Percentiles rank a stretch among this genome's conserved stretches.
phyloP scores from a whole-genome alignment of 306 rosid genomes.

The Trichosanthes cucumerina region DNA sequence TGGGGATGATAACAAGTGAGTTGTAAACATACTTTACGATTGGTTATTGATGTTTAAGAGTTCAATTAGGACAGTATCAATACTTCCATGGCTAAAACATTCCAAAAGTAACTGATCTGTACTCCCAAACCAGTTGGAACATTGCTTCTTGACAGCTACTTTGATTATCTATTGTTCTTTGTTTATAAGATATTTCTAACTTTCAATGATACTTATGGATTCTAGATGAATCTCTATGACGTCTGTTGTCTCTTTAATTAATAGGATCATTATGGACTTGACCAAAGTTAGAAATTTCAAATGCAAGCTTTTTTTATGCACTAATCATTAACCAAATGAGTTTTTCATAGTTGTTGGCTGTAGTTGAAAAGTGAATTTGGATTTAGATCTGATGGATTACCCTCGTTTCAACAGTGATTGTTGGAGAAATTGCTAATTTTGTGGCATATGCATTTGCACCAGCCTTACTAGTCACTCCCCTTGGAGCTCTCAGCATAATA shows the following conservation, averaged over 20 bases:
- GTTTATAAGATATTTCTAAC: not conserved
- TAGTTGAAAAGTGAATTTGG: not conserved
- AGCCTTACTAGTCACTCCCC: slow-evolving; percentile 78
- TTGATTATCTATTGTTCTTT: not conserved
- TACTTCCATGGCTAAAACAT: not conserved
- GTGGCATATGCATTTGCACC: slow-evolving; percentile 84
- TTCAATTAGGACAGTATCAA: not conserved
- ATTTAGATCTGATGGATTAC: slow-evolving; percentile 16
- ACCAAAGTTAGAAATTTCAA: not conserved
- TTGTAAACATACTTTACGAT: not conserved
- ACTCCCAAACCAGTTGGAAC: not conserved
- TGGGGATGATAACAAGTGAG: slow-evolving; percentile 87
- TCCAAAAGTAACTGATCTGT: not conserved
- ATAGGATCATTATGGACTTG: not conserved
- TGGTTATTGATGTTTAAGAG: slow-evolving; percentile 5
- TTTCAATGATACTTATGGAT: not conserved
- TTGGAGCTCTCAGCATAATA: slow-evolving; percentile 82
- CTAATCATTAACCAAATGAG: not conserved
- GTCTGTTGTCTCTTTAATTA: not conserved
- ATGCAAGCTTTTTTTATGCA: not conserved
- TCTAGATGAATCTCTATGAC: not conserved
- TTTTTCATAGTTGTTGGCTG: not conserved
- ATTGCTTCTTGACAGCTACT: not conserved
- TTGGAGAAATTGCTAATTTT: slow-evolving; percentile 78
- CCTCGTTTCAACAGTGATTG: slow-evolving; percentile 50